Conservation (phyloP, 202 grass and related monocot genomes). For the Carex sylvatica region DNA sequence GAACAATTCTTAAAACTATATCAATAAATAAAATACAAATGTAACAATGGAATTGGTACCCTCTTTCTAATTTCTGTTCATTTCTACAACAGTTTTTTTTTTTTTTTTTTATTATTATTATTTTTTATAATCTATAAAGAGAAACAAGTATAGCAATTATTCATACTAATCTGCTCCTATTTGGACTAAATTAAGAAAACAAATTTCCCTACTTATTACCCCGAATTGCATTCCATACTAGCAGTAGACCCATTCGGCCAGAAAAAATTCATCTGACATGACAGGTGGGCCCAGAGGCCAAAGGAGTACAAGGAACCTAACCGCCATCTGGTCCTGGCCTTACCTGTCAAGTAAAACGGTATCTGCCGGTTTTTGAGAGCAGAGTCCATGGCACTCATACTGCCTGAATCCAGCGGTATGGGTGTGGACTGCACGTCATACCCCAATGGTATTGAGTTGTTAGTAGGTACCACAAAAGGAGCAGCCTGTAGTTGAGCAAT, state of each 20-base stretch:
- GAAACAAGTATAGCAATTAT: slow-evolving; percentile 15
- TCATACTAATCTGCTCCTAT: slow-evolving; percentile 20
- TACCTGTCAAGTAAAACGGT: slow-evolving; percentile 48
- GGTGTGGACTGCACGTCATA: slow-evolving; percentile 43
- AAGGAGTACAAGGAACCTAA: slow-evolving; percentile 29
- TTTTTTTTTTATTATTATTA: too few species aligned
- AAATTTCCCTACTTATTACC: not conserved
- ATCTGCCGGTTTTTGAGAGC: slow-evolving; percentile 42
- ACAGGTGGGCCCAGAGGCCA: slow-evolving; percentile 36
- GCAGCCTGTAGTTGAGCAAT: slow-evolving; percentile 45
- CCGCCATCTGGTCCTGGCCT: slow-evolving; percentile 44
- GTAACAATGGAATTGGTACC: not conserved
- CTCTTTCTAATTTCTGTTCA: not conserved
- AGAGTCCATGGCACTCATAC: slow-evolving; percentile 40
- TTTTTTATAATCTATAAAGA: slow-evolving; percentile 1
- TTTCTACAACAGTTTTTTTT: slow-evolving; percentile 7
- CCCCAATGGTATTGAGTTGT: slow-evolving; percentile 33
- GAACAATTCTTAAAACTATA: slow-evolving; percentile 8
- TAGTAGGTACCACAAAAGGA: slow-evolving; percentile 33
- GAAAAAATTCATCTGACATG: slow-evolving; percentile 47
- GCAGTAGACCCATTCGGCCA: slow-evolving; percentile 41
- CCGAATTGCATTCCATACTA: slow-evolving; percentile 46
- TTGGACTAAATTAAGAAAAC: not conserved
- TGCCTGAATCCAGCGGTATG: slow-evolving; percentile 30
- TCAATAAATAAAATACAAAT: slow-evolving; percentile 1